Percentiles rank a stretch among this genome's conserved stretches.
Evolutionary conservation across 2,329 filamentous ascomycete genomes (phyloP).

Genomic region (Cladophialophora chaetospira): DNA sequence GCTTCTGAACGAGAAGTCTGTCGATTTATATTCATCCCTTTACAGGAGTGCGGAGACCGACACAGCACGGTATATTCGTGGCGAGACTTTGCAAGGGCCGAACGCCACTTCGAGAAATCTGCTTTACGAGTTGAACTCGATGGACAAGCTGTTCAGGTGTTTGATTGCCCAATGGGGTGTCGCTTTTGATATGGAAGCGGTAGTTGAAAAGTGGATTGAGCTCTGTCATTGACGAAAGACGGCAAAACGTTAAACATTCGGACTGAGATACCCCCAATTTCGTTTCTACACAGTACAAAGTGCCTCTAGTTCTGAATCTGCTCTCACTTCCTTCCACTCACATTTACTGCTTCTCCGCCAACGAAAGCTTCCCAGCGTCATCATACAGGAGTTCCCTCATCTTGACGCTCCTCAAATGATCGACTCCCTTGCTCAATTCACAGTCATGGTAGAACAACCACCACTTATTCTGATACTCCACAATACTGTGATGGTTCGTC

Average conservation of each 20-base stretch:
- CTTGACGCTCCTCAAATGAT: slow-evolving; percentile 73
- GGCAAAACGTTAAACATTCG: too few species aligned
- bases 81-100: slow-evolving; percentile 33
- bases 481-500: slow-evolving; percentile 80
- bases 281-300: neutral
- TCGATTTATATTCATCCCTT: neutral
- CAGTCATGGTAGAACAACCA: slow-evolving; percentile 78
- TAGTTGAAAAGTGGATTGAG: slow-evolving; percentile 48
- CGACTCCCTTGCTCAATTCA: slow-evolving; percentile 66
- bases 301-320: neutral
- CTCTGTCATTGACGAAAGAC: slow-evolving; percentile 45
- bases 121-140: slow-evolving; percentile 51
- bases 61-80: slow-evolving; percentile 43
- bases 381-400: slow-evolving; percentile 63
- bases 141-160: slow-evolving; percentile 51
- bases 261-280: too few species aligned
- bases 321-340: neutral
- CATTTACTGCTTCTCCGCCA: slow-evolving; percentile 26
- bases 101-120: slow-evolving; percentile 42
- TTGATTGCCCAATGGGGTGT: slow-evolving; percentile 50
- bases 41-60: slow-evolving; percentile 36
- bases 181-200: slow-evolving; percentile 49
- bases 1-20: neutral
- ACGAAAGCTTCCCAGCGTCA: slow-evolving; percentile 16
- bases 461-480: slow-evolving; percentile 71